Evolutionary conservation across 768 basidiomycete genomes (phyloP).

Genomic region (Tephrocybe sp.): DNA sequence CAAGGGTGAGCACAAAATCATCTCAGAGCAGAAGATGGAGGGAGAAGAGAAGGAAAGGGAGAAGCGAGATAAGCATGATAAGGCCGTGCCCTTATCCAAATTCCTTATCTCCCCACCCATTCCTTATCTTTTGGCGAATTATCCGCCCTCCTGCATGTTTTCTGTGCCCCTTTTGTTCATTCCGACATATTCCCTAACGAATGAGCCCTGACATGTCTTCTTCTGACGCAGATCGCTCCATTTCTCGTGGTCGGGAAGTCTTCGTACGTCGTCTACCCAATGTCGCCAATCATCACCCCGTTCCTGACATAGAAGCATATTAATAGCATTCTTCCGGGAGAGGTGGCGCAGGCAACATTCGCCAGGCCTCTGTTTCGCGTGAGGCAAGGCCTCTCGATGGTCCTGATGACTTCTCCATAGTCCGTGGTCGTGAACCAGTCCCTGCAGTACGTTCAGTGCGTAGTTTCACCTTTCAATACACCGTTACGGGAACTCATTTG

Average conservation of each 20-base stretch:
- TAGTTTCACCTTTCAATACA: neutral
- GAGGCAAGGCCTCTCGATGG: conserved; percentile 40
- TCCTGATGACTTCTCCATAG: conserved; percentile 54
- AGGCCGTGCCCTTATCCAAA: neutral
- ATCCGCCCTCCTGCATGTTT: neutral
- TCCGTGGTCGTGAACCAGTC: conserved; percentile 61
- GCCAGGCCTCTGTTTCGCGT: conserved; percentile 46
- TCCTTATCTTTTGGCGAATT: conserved; percentile 1
- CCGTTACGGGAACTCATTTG: neutral
- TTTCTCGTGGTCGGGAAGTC: conserved; percentile 59
- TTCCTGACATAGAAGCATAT: neutral
- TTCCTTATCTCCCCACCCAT: neutral
- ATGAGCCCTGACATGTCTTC: conserved; percentile 19
- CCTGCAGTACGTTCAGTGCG: conserved; percentile 37
- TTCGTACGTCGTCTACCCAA: conserved; percentile 42
- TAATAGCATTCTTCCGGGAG: conserved; percentile 58
- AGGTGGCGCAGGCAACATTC: conserved; percentile 74
- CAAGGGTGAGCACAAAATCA: conserved; percentile 4
- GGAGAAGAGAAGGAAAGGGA: neutral
- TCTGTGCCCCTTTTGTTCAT: conserved; percentile 2
- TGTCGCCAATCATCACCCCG: conserved; percentile 2
- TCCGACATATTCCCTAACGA: neutral
- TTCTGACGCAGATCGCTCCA: conserved; percentile 40
- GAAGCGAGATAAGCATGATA: conserved; percentile 8
- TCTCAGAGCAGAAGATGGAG: neutral